A percentile compares a stretch with the other conserved stretches of the same genome.
Conservation (phyloP, 768 basidiomycete species). For the Suillus cothurnatus region DNA sequence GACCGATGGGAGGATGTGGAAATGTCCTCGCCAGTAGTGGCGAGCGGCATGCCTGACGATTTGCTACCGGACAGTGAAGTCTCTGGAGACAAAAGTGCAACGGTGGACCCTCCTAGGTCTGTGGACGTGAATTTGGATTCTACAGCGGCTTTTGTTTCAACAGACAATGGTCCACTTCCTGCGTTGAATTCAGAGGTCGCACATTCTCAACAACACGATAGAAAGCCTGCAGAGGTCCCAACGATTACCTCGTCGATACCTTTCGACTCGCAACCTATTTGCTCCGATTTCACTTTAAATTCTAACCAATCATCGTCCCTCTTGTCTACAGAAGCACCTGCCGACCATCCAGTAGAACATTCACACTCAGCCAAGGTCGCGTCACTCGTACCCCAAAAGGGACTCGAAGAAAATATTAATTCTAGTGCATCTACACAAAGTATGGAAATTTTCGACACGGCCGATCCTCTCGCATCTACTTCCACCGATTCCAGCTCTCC, state of each 20-base stretch:
- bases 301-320: background rate
- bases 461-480: constrained; percentile 1
- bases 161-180: background rate
- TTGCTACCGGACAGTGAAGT: background rate
- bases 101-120: background rate
- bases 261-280: background rate
- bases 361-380: background rate
- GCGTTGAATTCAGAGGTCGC: background rate
- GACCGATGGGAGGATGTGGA: constrained; percentile 11
- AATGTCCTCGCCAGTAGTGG: constrained; percentile 11
- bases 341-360: background rate
- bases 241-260: background rate
- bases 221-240: background rate
- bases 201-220: background rate
- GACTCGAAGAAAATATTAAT: constrained; percentile 46
- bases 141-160: background rate
- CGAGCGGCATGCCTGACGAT: background rate
- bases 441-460: background rate
- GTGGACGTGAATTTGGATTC: background rate
- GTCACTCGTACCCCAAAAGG: constrained; percentile 43
- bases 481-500: background rate
- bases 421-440: constrained; percentile 40
- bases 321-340: background rate
- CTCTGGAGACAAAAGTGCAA: background rate
- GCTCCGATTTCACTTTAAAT: background rate